These are phyloP conservation scores for Lenzites betulinus DNA, from an alignment of 768 basidiomycete species.

Conservation along the genomic window DNA sequence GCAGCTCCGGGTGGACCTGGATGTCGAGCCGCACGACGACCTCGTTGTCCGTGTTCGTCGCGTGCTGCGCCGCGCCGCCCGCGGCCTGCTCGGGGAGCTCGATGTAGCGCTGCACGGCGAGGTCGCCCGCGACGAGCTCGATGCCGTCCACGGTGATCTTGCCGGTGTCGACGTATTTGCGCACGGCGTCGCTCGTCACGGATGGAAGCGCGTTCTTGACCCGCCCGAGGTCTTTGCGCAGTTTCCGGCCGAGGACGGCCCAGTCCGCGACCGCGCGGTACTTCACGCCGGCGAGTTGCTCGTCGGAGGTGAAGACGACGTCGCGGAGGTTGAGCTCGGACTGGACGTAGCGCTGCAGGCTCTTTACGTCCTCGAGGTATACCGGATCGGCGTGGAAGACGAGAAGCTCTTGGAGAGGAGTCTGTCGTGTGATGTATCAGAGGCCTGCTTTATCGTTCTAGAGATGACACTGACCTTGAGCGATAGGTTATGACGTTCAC, in stretches of 20 bases:
- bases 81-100: slow-evolving; percentile 62
- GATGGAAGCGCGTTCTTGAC: slow-evolving; percentile 87
- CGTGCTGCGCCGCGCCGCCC: slow-evolving; percentile 49
- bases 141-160: slow-evolving; percentile 88
- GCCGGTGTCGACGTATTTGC: slow-evolving; percentile 71
- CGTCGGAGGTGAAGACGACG: slow-evolving; percentile 87
- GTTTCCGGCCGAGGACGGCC: slow-evolving; percentile 89
- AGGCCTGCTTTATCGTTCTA: neutral
- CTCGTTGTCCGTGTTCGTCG: slow-evolving; percentile 90
- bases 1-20: slow-evolving; percentile 82
- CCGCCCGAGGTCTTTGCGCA: slow-evolving; percentile 87
- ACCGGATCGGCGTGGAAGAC: slow-evolving; percentile 88
- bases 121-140: slow-evolving; percentile 85
- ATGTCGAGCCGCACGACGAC: slow-evolving; percentile 94
- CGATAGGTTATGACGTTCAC: slow-evolving; percentile 83
- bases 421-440: slow-evolving; percentile 47
- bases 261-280: slow-evolving; percentile 95
- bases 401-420: slow-evolving; percentile 87
- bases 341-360: slow-evolving; percentile 84
- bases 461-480: slow-evolving; percentile 65
- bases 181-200: slow-evolving; percentile 82
- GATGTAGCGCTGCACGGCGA: slow-evolving; percentile 88
- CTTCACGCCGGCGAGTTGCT: slow-evolving; percentile 79
- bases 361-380: slow-evolving; percentile 84
- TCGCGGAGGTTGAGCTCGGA: slow-evolving; percentile 96